Evolutionary conservation across 2,329 filamentous ascomycete species (phyloP).

Genomic region (Neofusicoccum umdonicola): DNA sequence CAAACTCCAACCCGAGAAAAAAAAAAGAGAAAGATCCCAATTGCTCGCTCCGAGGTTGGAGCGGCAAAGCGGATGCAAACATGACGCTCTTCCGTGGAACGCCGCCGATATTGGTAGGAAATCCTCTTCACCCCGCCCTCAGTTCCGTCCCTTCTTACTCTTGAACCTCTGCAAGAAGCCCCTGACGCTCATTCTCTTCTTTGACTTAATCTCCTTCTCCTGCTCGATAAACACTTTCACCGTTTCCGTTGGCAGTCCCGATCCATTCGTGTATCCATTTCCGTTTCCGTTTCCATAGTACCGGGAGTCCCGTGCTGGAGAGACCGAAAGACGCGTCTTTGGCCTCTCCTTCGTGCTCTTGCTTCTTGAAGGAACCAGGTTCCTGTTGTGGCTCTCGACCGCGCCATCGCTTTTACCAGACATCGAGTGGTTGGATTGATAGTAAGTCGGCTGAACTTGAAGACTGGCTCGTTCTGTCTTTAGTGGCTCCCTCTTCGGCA

Average conservation of each 20-base stretch:
- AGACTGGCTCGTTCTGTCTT: neutral
- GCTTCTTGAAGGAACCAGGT: constrained; percentile 14
- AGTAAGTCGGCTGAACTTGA: neutral
- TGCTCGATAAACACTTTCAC: constrained; percentile 16
- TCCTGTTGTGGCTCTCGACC: constrained; percentile 20
- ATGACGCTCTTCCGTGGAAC: neutral
- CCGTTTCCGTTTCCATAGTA: constrained; percentile 31
- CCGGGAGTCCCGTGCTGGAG: constrained; percentile 30
- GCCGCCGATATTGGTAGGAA: neutral
- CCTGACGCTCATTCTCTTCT: constrained; percentile 13
- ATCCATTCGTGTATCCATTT: neutral
- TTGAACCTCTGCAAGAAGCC: constrained; percentile 15
- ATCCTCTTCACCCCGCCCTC: neutral
- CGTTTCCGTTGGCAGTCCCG: constrained; percentile 28
- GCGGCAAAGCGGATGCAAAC: neutral
- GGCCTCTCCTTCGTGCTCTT: constrained; percentile 21
- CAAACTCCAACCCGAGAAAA: neutral
- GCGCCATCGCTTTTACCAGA: neutral
- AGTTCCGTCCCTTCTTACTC: neutral
- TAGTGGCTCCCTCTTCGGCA: neutral
- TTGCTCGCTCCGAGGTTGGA: neutral
- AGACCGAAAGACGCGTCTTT: constrained; percentile 24
- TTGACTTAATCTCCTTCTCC: constrained; percentile 7
- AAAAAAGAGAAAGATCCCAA: neutral
- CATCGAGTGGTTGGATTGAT: neutral